These are phyloP conservation scores for Heritiera fomes DNA, from an alignment of 345 rosid species.

Conservation along the genomic window DNA sequence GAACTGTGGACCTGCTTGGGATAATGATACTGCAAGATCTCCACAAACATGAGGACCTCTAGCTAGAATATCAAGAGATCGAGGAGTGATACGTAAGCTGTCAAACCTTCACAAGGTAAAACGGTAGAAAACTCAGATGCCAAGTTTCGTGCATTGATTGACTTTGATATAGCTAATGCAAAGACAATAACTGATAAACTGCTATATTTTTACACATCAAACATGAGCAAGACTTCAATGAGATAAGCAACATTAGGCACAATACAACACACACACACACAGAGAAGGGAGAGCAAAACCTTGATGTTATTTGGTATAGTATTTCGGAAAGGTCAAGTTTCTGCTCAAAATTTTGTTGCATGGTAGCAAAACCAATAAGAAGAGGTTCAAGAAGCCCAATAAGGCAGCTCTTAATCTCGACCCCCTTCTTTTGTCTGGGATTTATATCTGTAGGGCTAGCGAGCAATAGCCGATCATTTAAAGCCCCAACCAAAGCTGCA, in stretches of 20 bases:
- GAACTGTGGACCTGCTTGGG: slow-evolving; percentile 97
- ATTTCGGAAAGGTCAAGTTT: slow-evolving; percentile 87
- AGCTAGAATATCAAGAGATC: slow-evolving; percentile 89
- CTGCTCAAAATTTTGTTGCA: slow-evolving; percentile 95
- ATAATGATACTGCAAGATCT: slow-evolving; percentile 94
- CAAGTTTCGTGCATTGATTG: slow-evolving; percentile 12
- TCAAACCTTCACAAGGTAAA: slow-evolving; percentile 67
- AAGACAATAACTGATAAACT: slow-evolving; percentile 15
- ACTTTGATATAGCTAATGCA: slow-evolving; percentile 19
- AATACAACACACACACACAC: background rate
- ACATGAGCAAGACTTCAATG: background rate
- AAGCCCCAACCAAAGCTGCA: slow-evolving; percentile 86
- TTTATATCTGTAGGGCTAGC: slow-evolving; percentile 81
- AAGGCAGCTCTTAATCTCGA: slow-evolving; percentile 90
- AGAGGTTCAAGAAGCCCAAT: slow-evolving; percentile 98
- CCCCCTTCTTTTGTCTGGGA: slow-evolving; percentile 83
- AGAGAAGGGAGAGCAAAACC: slow-evolving; percentile 43
- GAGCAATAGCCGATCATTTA: slow-evolving; percentile 86
- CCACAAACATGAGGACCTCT: slow-evolving; percentile 93
- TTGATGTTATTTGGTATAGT: slow-evolving; percentile 91
- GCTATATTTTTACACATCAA: background rate
- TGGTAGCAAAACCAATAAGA: slow-evolving; percentile 96
- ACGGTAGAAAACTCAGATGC: slow-evolving; percentile 31
- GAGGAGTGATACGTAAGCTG: slow-evolving; percentile 91
- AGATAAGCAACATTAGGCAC: background rate